Percentiles rank a stretch among this genome's conserved stretches.
phyloP scores from a whole-genome alignment of 768 basidiomycete genomes.

The Collybiopsis confluens region DNA sequence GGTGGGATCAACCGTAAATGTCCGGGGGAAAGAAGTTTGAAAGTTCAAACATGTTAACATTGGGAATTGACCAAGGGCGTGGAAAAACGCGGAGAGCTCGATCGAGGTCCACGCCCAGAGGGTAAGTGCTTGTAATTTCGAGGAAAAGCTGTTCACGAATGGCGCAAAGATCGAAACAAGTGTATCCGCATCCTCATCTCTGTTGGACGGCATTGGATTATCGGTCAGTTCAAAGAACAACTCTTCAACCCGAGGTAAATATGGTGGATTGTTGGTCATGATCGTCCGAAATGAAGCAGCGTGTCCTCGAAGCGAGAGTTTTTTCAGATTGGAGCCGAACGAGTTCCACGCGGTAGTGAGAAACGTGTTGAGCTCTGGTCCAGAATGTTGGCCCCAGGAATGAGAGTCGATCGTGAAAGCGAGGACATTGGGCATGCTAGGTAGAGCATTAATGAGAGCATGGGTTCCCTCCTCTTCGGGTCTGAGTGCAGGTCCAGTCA shows the following conservation, averaged over 20 bases:
- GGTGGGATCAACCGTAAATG: constrained; percentile 28
- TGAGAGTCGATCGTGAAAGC: constrained; percentile 37
- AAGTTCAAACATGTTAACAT: constrained; percentile 28
- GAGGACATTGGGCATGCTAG: constrained; percentile 26
- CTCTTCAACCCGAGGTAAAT: constrained; percentile 25
- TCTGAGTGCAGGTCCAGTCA: constrained; percentile 10
- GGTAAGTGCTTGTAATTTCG: constrained; percentile 29
- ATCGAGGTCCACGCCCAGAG: constrained; percentile 37
- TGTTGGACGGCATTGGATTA: constrained; percentile 19
- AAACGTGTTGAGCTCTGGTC: constrained; percentile 26
- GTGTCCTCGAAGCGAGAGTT: constrained; percentile 33
- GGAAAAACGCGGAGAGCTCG: constrained; percentile 38
- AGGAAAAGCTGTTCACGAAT: constrained; percentile 33
- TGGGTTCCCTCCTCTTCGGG: constrained; percentile 24
- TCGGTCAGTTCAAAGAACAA: constrained; percentile 37
- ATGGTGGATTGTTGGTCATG: constrained; percentile 27
- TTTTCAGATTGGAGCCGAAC: constrained; percentile 32
- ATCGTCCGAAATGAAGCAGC: constrained; percentile 30
- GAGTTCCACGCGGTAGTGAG: constrained; percentile 34
- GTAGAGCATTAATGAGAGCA: constrained; percentile 24
- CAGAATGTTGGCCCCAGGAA: constrained; percentile 28
- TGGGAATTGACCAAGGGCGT: constrained; percentile 27
- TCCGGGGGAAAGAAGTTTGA: constrained; percentile 35
- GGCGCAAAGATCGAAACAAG: constrained; percentile 31
- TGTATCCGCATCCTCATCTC: constrained; percentile 17